These are phyloP conservation scores for Microdochium bolleyi DNA, from an alignment of 2,329 filamentous ascomycete species.

Conservation along the genomic window DNA sequence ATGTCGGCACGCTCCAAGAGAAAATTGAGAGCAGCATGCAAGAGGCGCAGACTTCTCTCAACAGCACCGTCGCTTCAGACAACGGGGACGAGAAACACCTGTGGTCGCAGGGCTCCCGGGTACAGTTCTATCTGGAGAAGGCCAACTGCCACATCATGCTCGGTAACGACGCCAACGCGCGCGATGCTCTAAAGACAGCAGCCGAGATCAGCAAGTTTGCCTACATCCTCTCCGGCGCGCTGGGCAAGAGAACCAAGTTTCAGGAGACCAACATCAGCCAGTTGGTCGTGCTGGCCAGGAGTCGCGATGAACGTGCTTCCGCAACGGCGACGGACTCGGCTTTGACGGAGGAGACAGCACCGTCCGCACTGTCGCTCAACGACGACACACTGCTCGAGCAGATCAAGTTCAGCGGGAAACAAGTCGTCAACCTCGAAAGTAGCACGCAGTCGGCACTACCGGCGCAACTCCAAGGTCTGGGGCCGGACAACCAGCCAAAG, in stretches of 20 bases:
- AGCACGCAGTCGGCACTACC: conserved; percentile 40
- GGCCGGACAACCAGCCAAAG: conserved; percentile 74
- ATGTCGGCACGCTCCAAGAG: conserved; percentile 47
- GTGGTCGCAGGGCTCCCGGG: conserved; percentile 42
- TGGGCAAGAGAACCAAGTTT: conserved; percentile 79
- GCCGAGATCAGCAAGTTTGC: conserved; percentile 60
- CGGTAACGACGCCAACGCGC: conserved; percentile 69
- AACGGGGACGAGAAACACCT: conserved; percentile 12
- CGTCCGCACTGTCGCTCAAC: conserved; percentile 70
- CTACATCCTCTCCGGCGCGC: conserved; percentile 75
- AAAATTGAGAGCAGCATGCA: conserved; percentile 34
- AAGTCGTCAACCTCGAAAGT: conserved; percentile 13
- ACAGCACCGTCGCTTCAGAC: conserved; percentile 4
- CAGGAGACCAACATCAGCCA: conserved; percentile 79
- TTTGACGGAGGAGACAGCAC: conserved; percentile 27
- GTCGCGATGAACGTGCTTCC: conserved; percentile 33
- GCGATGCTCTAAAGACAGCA: conserved; percentile 61
- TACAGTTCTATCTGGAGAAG: conserved; percentile 72
- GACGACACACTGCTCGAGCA: conserved; percentile 89
- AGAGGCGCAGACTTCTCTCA: conserved; percentile 23
- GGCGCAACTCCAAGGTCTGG: conserved; percentile 50
- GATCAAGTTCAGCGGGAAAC: conserved; percentile 64
- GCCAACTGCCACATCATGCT: conserved; percentile 79
- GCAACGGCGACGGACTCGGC: conserved; percentile 7
- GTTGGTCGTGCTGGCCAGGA: conserved; percentile 83